Evolutionary conservation across 2,329 filamentous ascomycete species (phyloP), one percentile per base, ranked within the genome.

Genomic region (Myotisia sp.): DNA sequence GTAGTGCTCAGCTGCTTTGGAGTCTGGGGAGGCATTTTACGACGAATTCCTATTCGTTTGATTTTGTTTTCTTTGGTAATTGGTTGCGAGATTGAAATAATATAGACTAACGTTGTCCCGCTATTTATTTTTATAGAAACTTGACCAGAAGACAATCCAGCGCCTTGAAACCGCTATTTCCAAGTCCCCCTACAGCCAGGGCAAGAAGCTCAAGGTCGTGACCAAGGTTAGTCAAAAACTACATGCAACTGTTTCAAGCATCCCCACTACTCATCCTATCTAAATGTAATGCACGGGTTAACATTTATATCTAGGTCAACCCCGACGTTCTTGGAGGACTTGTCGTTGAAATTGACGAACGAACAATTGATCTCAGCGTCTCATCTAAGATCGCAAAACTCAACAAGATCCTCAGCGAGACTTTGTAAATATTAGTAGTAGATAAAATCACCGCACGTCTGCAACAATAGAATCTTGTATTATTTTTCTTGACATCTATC

Each of bases 371-470:
- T 66, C 79, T 94, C 50, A 90, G 80, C 64, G 86, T 98, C 55
- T 87, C 87, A 32, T 71, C 81, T 60, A 92, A 87, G 74, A 79
- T 98, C 64, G 74, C 82, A 61, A 92, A 85, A 76, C 83, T 98
- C 75, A 98, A 98, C 83, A 98, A 95, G 79, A 78, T 93, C 60
- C 80, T 98, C 58, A 86, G 74, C 51, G 90, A 98, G 67, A 73
- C 79, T 63, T 71, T 98, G 81, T 98, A 93, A 82, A 85, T 61
- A 56, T n/a, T n/a, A 28, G 14, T 30, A 29, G 12, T 34, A 10
- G 9, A 8, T 26, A 27, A 20, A 27, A 34, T 26, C 32, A 27
- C 23, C 23, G 32, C 24, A 27, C 12, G 18, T 27, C 22, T 34
- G 32, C 22, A 27, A 34, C 32, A 34, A 34, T 34, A 34, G 32